These are phyloP conservation scores for Tetrahymena malaccensis DNA, from an alignment of 73 alveolate genomes.

Conservation along the genomic window DNA sequence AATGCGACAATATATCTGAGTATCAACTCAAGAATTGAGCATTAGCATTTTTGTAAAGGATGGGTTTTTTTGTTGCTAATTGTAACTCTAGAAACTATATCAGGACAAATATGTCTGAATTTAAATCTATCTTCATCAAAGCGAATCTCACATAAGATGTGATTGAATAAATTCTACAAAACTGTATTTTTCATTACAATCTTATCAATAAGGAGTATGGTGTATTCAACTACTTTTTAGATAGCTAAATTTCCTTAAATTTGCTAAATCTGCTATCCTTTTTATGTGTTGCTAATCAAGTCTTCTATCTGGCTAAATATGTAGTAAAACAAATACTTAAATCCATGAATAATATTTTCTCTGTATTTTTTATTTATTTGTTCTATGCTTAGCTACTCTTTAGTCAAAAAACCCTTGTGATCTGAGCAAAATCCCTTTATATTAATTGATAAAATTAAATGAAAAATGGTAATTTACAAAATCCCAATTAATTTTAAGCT, in stretches of 20 bases:
- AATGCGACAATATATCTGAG: background rate
- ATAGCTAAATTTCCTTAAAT: background rate
- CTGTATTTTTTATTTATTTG: background rate
- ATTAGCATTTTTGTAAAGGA: background rate
- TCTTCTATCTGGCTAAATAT: background rate
- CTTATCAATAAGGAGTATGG: background rate
- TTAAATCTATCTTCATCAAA: background rate
- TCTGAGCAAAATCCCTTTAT: slow-evolving; percentile 52
- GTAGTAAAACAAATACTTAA: background rate
- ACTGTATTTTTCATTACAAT: background rate
- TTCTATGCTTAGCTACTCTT: background rate
- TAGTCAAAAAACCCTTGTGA: slow-evolving; percentile 43
- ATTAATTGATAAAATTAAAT: no score
- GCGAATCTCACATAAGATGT: background rate
- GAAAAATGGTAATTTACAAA: background rate
- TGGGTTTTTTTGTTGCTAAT: background rate
- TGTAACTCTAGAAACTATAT: background rate
- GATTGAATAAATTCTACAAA: background rate
- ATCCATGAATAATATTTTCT: background rate
- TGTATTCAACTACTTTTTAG: background rate
- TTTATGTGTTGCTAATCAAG: background rate
- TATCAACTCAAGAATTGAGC: background rate
- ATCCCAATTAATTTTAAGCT: no score
- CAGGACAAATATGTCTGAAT: background rate
- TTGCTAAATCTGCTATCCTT: background rate